Evolutionary conservation across 176 grass and related monocot species (phyloP).

Genomic region (Puya raimondii): DNA sequence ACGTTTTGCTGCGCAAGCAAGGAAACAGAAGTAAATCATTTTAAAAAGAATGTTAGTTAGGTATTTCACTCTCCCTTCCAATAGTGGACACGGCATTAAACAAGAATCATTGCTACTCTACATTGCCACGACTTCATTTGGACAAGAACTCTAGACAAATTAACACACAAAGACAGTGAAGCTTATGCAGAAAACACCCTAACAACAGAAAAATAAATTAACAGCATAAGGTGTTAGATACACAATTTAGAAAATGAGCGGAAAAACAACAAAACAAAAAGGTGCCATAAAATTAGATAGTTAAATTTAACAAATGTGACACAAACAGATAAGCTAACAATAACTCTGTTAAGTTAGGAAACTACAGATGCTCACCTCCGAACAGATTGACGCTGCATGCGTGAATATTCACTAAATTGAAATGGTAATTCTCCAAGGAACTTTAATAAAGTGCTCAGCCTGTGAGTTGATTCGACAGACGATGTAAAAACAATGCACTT

Average conservation of each 20-base stretch:
- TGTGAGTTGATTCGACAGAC: conserved; percentile 87
- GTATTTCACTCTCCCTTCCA: neutral
- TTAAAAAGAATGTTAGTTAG: neutral
- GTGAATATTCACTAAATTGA: conserved; percentile 87
- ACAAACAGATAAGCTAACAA: too few relatives aligned
- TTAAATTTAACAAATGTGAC: too few relatives aligned
- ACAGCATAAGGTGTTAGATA: too few relatives aligned
- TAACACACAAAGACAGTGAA: too few relatives aligned
- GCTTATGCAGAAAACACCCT: too few relatives aligned
- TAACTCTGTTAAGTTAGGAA: neutral
- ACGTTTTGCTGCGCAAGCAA: conserved; percentile 50
- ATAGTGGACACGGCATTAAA: neutral
- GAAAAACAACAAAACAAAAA: too few relatives aligned
- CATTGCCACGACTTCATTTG: too few relatives aligned
- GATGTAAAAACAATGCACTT: conserved; percentile 91
- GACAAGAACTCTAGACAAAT: too few relatives aligned
- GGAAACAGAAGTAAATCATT: conserved; percentile 11
- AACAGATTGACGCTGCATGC: conserved; percentile 67
- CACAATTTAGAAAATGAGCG: too few relatives aligned
- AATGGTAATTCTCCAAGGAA: conserved; percentile 76
- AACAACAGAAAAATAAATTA: too few relatives aligned
- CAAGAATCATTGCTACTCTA: too few relatives aligned
- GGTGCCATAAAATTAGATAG: too few relatives aligned
- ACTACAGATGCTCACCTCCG: conserved; percentile 49
- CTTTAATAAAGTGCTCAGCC: conserved; percentile 65